Percentiles rank a stretch among this genome's conserved stretches.
Evolutionary conservation across 352 stramenopile species (phyloP).

Genomic region (Thalassiosira mediterranea): DNA sequence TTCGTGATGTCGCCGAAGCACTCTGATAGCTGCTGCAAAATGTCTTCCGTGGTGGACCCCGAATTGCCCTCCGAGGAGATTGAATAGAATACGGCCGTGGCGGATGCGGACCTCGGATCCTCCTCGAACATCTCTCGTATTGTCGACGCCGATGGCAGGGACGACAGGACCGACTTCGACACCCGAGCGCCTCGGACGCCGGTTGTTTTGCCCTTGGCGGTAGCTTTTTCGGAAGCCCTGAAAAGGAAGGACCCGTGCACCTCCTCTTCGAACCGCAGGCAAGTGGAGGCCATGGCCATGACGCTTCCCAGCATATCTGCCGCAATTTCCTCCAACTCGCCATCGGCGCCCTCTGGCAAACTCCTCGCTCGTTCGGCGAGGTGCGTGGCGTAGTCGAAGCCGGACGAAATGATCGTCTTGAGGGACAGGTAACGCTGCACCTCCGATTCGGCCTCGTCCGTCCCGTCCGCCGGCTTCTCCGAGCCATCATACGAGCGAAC

Average conservation of each 20-base stretch:
- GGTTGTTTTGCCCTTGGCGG: conserved; percentile 14
- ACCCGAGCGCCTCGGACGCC: conserved; percentile 4
- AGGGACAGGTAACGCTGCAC: conserved; percentile 28
- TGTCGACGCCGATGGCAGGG: conserved; percentile 15
- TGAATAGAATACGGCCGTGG: conserved; percentile 40
- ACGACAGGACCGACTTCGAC: conserved; percentile 34
- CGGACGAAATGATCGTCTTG: conserved; percentile 33
- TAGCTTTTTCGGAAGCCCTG: conserved; percentile 8
- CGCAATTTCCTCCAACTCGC: conserved; percentile 3
- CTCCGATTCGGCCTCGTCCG: conserved; percentile 9
- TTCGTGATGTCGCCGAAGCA: conserved; percentile 38
- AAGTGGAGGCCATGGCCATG: conserved; percentile 17
- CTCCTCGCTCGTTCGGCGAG: not conserved
- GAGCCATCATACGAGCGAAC: conserved; percentile 38
- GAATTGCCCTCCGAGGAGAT: conserved; percentile 16
- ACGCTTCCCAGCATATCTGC: conserved; percentile 20
- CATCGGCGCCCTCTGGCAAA: not conserved
- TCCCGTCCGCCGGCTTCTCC: conserved; percentile 1
- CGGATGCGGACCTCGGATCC: conserved; percentile 31
- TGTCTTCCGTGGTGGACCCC: conserved; percentile 9
- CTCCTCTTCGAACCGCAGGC: conserved; percentile 55
- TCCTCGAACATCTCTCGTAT: conserved; percentile 38
- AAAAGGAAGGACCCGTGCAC: conserved; percentile 51
- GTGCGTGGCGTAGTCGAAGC: conserved; percentile 18
- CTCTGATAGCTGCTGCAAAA: conserved; percentile 43